Evolutionary conservation across 108 stramenopile species (phyloP).

Genomic region (Cyclotella cryptica): DNA sequence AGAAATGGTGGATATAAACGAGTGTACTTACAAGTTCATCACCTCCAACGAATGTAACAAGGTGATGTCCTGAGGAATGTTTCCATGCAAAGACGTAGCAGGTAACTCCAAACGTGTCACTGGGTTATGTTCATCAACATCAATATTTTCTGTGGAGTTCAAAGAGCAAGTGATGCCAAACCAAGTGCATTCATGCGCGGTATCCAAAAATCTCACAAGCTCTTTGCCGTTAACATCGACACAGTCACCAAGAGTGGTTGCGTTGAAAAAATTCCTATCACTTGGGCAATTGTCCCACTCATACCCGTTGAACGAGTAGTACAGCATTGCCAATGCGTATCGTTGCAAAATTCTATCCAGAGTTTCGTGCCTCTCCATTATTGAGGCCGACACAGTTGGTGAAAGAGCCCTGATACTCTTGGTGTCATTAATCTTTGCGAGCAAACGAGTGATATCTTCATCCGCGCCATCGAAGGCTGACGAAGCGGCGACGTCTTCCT

Average conservation of each 20-base stretch:
- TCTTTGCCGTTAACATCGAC: slow-evolving; percentile 6
- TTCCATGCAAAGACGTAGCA: slow-evolving; percentile 2
- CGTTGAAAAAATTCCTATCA: slow-evolving; percentile 12
- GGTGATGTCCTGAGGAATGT: slow-evolving; percentile 15
- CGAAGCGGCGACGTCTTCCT: neutral
- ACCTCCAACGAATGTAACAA: slow-evolving; percentile 23
- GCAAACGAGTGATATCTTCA: neutral
- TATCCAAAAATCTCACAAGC: slow-evolving; percentile 47
- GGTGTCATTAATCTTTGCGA: neutral
- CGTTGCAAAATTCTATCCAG: slow-evolving; percentile 32
- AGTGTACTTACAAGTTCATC: slow-evolving; percentile 23
- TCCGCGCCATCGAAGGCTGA: neutral
- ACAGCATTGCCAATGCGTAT: slow-evolving; percentile 26
- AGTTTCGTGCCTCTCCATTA: neutral
- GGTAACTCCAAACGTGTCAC: slow-evolving; percentile 8
- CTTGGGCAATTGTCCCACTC: slow-evolving; percentile 55
- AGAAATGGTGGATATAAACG: neutral
- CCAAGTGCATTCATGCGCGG: slow-evolving; percentile 64
- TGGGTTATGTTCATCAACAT: slow-evolving; percentile 46
- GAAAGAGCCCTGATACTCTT: neutral
- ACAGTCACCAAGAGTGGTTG: neutral
- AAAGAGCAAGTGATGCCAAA: slow-evolving; percentile 58
- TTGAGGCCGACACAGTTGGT: neutral
- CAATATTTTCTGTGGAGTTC: neutral
- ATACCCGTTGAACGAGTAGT: slow-evolving; percentile 23